These are phyloP conservation scores for Phialemonium atrogriseum DNA, from an alignment of 2,329 filamentous ascomycete species.

Conservation along the genomic window DNA sequence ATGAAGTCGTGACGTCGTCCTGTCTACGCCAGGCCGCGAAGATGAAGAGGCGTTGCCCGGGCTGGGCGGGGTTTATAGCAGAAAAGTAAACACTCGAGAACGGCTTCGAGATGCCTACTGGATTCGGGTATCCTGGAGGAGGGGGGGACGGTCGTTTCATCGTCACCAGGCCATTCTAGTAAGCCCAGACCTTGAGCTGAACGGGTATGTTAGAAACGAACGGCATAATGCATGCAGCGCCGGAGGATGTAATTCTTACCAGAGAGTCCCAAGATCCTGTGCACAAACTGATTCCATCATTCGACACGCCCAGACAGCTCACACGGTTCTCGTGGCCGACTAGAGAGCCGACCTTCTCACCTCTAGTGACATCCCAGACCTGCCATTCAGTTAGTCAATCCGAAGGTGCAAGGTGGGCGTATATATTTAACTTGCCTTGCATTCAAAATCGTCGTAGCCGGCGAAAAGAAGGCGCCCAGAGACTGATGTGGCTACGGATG, in stretches of 20 bases:
- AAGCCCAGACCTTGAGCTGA: conserved; percentile 83
- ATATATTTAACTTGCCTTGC: conserved; percentile 65
- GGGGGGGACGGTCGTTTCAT: conserved; percentile 14
- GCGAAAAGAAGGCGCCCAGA: conserved; percentile 92
- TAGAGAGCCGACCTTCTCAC: conserved; percentile 92
- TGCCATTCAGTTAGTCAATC: conserved; percentile 25
- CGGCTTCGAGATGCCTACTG: conserved; percentile 14
- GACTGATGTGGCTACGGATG: conserved; percentile 94
- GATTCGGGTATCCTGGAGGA: conserved; percentile 18
- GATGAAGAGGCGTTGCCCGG: conserved; percentile 32
- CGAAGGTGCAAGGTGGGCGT: not conserved
- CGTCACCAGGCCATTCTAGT: conserved; percentile 37
- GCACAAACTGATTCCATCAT: conserved; percentile 97
- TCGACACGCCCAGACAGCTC: conserved; percentile 96
- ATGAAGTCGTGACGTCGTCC: conserved; percentile 39
- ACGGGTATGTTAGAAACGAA: conserved; percentile 24
- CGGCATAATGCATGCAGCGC: too few relatives aligned
- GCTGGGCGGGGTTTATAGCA: conserved; percentile 28
- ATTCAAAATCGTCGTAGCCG: conserved; percentile 98
- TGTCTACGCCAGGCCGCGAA: conserved; percentile 31
- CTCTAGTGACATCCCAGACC: conserved; percentile 97
- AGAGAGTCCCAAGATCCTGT: conserved; percentile 99
- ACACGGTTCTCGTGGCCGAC: conserved; percentile 98
- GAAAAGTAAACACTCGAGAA: conserved; percentile 20
- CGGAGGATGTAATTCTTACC: conserved; percentile 63